Conservation (phyloP, 805 yeast species). For the Naumovozyma baii region DNA sequence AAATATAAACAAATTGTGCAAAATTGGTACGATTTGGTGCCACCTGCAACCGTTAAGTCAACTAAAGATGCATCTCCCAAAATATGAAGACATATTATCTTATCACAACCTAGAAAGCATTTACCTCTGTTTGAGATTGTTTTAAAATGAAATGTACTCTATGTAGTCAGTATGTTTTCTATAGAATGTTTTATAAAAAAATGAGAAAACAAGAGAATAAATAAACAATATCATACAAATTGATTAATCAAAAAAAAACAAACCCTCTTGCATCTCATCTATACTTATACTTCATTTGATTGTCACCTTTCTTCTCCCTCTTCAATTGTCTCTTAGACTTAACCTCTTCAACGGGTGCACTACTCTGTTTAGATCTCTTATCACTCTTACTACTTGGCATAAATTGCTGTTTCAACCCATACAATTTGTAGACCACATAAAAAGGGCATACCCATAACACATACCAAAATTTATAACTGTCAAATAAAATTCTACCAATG, state of each 20-base stretch:
- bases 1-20: slow-evolving; percentile 12
- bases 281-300: slow-evolving; percentile 31
- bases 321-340: slow-evolving; percentile 36
- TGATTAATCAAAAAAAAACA: not conserved
- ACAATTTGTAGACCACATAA: slow-evolving; percentile 37
- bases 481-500: slow-evolving; percentile 35
- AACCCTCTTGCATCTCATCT: slow-evolving; percentile 1
- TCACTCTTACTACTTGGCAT: slow-evolving; percentile 15
- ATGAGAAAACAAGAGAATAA: not conserved
- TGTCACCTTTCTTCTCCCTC: slow-evolving; percentile 33
- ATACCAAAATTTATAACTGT: slow-evolving; percentile 42
- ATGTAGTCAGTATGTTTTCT: not conserved
- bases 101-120: too few relatives aligned
- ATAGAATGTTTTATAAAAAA: not conserved
- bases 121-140: too few relatives aligned
- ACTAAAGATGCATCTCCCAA: too few relatives aligned
- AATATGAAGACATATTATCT: too few relatives aligned
- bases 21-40: slow-evolving; percentile 7
- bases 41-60: too few relatives aligned
- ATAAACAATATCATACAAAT: too few relatives aligned
- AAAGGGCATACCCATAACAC: slow-evolving; percentile 28
- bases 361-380: not conserved
- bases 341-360: slow-evolving; percentile 5
- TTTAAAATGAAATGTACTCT: too few relatives aligned
- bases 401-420: slow-evolving; percentile 16